Evolutionary conservation across 1,139 yeast genomes (phyloP).

Genomic region (Zygoascus sp.): DNA sequence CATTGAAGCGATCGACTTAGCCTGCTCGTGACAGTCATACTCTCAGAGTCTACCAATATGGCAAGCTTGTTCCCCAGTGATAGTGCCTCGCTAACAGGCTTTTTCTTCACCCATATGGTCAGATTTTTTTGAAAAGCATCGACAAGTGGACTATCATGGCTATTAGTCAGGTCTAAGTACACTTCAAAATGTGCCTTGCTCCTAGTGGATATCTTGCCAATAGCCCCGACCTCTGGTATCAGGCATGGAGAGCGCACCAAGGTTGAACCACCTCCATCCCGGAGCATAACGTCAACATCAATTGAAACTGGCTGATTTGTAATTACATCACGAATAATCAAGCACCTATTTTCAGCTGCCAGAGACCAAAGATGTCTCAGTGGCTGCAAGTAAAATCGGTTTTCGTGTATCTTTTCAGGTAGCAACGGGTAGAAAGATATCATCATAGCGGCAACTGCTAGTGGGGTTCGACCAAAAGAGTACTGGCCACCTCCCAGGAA

Average conservation of each 20-base stretch:
- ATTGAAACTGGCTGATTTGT: conserved; percentile 41
- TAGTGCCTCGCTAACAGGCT: neutral
- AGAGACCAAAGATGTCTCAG: conserved; percentile 89
- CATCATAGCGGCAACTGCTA: conserved; percentile 69
- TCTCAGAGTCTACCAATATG: conserved; percentile 3
- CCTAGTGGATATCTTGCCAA: conserved; percentile 42
- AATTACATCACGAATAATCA: conserved; percentile 66
- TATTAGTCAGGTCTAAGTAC: conserved; percentile 36
- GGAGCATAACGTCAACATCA: conserved; percentile 46
- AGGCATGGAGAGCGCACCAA: conserved; percentile 53
- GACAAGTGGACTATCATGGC: conserved; percentile 11
- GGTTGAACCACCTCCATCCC: conserved; percentile 35
- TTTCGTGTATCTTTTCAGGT: conserved; percentile 41
- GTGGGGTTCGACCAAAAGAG: conserved; percentile 61
- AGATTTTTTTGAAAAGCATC: conserved; percentile 17
- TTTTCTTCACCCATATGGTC: conserved; percentile 20
- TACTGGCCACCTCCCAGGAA: conserved; percentile 92
- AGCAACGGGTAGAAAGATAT: conserved; percentile 73
- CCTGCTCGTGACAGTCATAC: neutral
- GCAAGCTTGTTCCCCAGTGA: conserved; percentile 1
- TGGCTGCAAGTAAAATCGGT: conserved; percentile 72
- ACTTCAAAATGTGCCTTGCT: conserved; percentile 47
- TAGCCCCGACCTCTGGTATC: conserved; percentile 55
- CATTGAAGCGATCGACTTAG: conserved; percentile 2
- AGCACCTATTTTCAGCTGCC: conserved; percentile 75